Conservation (phyloP, 768 basidiomycete genomes). For the Paxillus involutus region DNA sequence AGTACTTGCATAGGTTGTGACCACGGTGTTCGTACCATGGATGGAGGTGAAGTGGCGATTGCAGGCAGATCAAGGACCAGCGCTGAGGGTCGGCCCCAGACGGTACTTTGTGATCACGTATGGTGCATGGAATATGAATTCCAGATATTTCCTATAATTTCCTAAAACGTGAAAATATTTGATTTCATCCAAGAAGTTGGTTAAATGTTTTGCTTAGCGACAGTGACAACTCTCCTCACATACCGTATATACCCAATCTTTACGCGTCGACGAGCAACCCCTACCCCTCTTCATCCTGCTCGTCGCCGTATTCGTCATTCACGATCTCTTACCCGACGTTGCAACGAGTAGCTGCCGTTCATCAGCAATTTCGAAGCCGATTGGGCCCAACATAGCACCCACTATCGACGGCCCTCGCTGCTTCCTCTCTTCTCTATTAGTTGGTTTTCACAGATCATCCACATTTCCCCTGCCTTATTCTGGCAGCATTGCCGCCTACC, state of each 20-base stretch:
- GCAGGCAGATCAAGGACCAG: not conserved
- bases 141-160: not conserved
- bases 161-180: not conserved
- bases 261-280: not conserved
- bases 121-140: not conserved
- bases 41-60: not conserved
- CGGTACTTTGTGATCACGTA: not conserved
- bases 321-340: not conserved
- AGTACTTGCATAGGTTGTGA: not conserved
- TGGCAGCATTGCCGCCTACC: not conserved
- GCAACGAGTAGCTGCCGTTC: not conserved
- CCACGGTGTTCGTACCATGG: not conserved
- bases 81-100: not conserved
- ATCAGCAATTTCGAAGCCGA: constrained; percentile 1
- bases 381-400: constrained; percentile 1
- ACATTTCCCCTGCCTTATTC: not conserved
- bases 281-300: not conserved
- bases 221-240: not conserved
- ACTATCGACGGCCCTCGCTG: constrained; percentile 1
- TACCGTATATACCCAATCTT: not conserved
- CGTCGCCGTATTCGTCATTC: not conserved
- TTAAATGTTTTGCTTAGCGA: constrained; percentile 4
- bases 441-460: not conserved
- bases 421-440: constrained; percentile 1
- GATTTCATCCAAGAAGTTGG: not conserved